These are phyloP conservation scores for Vigna angularis DNA, from an alignment of 306 rosid genomes.

Conservation along the genomic window DNA sequence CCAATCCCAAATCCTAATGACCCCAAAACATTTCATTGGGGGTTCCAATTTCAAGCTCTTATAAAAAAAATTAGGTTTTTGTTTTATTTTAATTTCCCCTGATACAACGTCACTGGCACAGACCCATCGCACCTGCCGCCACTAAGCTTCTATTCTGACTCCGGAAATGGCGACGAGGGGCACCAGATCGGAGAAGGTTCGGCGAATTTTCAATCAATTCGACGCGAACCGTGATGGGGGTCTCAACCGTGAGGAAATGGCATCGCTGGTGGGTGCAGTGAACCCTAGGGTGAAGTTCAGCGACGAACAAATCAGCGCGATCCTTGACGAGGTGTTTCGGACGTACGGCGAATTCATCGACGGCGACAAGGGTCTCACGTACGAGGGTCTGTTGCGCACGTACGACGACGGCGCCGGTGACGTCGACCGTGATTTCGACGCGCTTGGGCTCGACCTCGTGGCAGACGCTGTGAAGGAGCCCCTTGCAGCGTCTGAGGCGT, in stretches of 20 bases:
- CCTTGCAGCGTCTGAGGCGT: constrained; percentile 70
- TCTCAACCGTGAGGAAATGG: constrained; percentile 90
- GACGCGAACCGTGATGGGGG: constrained; percentile 89
- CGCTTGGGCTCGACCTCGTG: constrained; percentile 78
- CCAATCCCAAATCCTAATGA: constrained; percentile 35
- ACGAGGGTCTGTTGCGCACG: constrained; percentile 88
- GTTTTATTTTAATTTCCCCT: neutral
- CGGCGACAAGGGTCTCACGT: constrained; percentile 87
- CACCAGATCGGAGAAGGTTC: constrained; percentile 97
- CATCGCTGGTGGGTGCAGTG: constrained; percentile 94
- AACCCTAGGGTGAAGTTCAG: constrained; percentile 99
- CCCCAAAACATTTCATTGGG: constrained; percentile 38
- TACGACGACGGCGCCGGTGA: constrained; percentile 99
- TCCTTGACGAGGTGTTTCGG: constrained; percentile 91
- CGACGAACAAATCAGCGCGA: constrained; percentile 97
- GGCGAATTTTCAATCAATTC: constrained; percentile 85
- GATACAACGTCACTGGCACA: constrained; percentile 2
- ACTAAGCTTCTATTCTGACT: constrained; percentile 39
- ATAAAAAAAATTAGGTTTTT: constrained; percentile 18
- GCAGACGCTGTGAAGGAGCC: constrained; percentile 42
- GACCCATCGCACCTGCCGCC: constrained; percentile 18
- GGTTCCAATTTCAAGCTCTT: constrained; percentile 46
- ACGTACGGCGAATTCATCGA: constrained; percentile 90
- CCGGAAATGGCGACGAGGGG: constrained; percentile 88
- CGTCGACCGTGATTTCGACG: constrained; percentile 96